Evolutionary conservation across 441 rosid genomes (phyloP), one percentile per base, ranked within the genome.

Genomic region (Pelargonium fulgidum): DNA sequence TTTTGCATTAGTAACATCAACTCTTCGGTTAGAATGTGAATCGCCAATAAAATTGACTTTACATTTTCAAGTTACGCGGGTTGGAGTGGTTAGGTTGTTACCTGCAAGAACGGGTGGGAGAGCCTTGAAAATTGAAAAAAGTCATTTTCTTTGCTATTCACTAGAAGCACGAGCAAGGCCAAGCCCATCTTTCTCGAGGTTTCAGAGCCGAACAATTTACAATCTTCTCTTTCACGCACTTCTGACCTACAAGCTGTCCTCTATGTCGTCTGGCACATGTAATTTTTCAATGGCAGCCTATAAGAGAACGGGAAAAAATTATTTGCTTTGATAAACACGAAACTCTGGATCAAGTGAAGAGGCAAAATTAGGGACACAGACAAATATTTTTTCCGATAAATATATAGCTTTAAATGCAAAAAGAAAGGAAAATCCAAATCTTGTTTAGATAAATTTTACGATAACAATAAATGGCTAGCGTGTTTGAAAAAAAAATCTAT

Each of bases 261-360:
- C 88, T 20, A 88, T 66, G 73, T 85, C 91, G 66, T 86, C 93
- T 3, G 90, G 90, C 63, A 88, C 88, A 75, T 85, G 93, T 78
- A 86, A 75, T 75, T 88, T 88, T 72, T 88, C 93, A 56, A 88
- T 86, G 66, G 89, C 88, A 77, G 93, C 91, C 93, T 86, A 85
- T 76, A 76, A 69, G 67, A 72, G 36, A 65, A 42, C 5, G 19
- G 41, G 14, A 10, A 48, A 26, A 16, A 11, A 1, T 16, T 12
- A 11, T 6, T 9, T 56, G 19, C 24, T 22, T 56, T 33, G 39
- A 33, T 33, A 33, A 3, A 33, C 3, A 33, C 39, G 39, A 33
- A 33, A 4, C 6, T 33, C 3, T 33, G 39, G 39, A 4, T 33
- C 39, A 4, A 33, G 39, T 33, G 39, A 33, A 33, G 39, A 12